Evolutionary conservation across 75 land plant genomes (phyloP).

Genomic region (Azolla pinnata): DNA sequence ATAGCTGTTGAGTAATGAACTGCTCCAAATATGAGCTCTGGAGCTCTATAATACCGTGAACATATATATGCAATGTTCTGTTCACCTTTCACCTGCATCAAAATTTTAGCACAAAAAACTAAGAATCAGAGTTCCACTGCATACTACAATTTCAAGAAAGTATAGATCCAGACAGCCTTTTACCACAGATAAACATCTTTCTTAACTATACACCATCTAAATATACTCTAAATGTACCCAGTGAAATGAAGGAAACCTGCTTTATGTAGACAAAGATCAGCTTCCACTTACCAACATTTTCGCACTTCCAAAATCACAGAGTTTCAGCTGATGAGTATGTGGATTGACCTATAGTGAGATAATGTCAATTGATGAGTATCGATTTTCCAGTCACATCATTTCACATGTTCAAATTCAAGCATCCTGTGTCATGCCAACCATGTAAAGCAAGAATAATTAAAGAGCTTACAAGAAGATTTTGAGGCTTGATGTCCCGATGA

Average conservation of each 20-base stretch:
- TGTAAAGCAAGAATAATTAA: neutral
- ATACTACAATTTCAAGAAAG: neutral
- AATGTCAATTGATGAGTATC: too few relatives aligned
- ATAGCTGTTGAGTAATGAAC: constrained; percentile 94
- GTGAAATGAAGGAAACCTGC: too few relatives aligned
- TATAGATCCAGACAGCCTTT: neutral
- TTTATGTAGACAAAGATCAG: too few relatives aligned
- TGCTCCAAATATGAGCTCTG: constrained; percentile 95
- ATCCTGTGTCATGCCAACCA: too few relatives aligned
- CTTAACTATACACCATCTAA: too few relatives aligned
- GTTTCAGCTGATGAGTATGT: constrained; percentile 72
- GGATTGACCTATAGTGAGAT: constrained; percentile 55
- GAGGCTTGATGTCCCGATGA: constrained; percentile 39
- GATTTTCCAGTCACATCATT: too few relatives aligned
- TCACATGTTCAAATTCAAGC: too few relatives aligned
- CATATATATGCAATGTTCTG: constrained; percentile 95
- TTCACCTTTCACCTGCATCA: constrained; percentile 92
- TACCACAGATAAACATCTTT: too few relatives aligned
- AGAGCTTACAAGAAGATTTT: constrained; percentile 21
- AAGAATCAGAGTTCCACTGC: too few relatives aligned
- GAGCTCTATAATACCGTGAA: constrained; percentile 92
- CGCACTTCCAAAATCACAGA: constrained; percentile 78
- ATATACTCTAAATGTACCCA: too few relatives aligned
- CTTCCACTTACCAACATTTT: constrained; percentile 71
- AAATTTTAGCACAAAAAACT: too few relatives aligned